Evolutionary conservation across 208 protist species (phyloP), one percentile per base, ranked within the genome.

Genomic region (Leishmania aethiopica): DNA sequence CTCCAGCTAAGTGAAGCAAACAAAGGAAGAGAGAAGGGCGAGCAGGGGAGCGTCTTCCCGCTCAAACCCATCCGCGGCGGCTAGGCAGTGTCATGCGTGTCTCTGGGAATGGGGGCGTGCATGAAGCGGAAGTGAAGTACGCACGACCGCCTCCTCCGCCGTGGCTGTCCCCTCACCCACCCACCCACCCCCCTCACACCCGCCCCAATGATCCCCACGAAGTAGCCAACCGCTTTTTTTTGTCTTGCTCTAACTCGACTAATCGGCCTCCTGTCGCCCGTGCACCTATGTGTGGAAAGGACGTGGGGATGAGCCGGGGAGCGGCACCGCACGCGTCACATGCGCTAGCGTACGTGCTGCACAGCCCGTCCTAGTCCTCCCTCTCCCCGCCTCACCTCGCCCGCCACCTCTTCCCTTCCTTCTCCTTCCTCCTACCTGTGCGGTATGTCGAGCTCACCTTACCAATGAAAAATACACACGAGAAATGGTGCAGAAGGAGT

Each of bases 201-300:
- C 28, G 8, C 59, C 59, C 59, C 59, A 64, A 32, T 32, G n/a
- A 32, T 28, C 28, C 59, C 59, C 59, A 64, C 28, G 8, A 64
- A 3, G 28, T 32, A 32, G 6, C 28, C 59, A 35, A 4, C 22
- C 7, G 22, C n/a, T 35, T 67, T 28, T 66, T 6, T 37, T 42
- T 10, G 13, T 71, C 3, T 71, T 71, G 10, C 13, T 71, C n/a
- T 71, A 71, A 71, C 66, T 71, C 66, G 66, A 71, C n/a, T 40
- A 71, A 40, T 45, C 5, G 37, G 32, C 66, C n/a, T 28, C 35
- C 45, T 17, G 62, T 69, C 62, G 42, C 32, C 40, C 51, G 45
- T 74, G 25, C 25, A 4, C 32, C 6, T 35, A 53, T 53, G 70
- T 51, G 10, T 47, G 19, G 70, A 19, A 47, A 6, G 47, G 13